Percentiles rank a stretch among this genome's conserved stretches.
These are phyloP conservation scores for Leccinum variicolor DNA, from an alignment of 768 basidiomycete species.

Conservation along the genomic window DNA sequence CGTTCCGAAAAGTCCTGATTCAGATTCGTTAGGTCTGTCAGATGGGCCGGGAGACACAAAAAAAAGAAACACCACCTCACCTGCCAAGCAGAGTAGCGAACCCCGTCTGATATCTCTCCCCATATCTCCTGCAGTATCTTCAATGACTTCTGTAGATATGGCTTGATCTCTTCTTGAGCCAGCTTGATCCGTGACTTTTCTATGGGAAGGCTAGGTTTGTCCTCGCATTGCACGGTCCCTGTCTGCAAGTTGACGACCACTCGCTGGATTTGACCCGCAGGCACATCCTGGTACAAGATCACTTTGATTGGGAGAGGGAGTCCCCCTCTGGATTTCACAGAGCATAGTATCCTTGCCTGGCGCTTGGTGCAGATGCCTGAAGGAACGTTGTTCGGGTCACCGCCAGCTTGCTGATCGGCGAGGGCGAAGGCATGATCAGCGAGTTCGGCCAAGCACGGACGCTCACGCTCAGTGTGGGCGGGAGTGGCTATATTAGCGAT, in stretches of 20 bases:
- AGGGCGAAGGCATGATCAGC: constrained; percentile 20
- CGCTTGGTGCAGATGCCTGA: constrained; percentile 4
- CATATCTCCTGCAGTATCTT: too few relatives aligned
- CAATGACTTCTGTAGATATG: too few relatives aligned
- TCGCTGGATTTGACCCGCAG: constrained; percentile 4
- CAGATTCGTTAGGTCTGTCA: too few relatives aligned
- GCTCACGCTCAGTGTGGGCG: background rate
- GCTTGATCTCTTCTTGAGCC: too few relatives aligned
- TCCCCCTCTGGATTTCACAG: background rate
- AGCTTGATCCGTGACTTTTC: too few relatives aligned
- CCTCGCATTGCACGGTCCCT: too few relatives aligned
- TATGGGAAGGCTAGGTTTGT: too few relatives aligned
- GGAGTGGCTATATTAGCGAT: constrained; percentile 13
- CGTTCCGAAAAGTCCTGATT: too few relatives aligned
- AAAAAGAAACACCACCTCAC: too few relatives aligned
- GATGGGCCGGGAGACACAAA: too few relatives aligned
- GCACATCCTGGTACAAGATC: constrained; percentile 11
- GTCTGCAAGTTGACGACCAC: background rate
- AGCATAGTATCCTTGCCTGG: constrained; percentile 16
- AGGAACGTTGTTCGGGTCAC: background rate
- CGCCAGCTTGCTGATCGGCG: background rate
- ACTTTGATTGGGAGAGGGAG: constrained; percentile 10
- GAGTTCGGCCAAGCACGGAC: constrained; percentile 17
- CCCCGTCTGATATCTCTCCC: too few relatives aligned
- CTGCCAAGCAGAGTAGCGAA: too few relatives aligned